phyloP scores from a whole-genome alignment of 768 basidiomycete species.

The Xanthoconium purpureum region DNA sequence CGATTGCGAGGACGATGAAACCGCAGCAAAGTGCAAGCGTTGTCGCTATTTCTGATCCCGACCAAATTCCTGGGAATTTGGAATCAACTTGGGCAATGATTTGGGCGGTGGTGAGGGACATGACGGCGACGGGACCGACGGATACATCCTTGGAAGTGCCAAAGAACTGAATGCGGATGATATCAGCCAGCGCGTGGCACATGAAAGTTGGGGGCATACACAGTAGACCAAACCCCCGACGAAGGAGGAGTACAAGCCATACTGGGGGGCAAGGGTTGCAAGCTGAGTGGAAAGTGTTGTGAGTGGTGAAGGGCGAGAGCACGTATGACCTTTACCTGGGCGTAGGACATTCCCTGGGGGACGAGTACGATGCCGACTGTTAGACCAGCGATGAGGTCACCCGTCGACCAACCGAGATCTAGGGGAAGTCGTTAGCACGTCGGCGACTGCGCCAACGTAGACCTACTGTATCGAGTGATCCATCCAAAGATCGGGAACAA shows the following conservation, averaged over 20 bases:
- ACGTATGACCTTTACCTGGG: conserved; percentile 44
- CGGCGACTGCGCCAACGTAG: too few relatives aligned
- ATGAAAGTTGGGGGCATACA: conserved; percentile 40
- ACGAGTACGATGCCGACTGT: conserved; percentile 96
- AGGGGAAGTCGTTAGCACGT: neutral
- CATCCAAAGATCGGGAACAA: conserved; percentile 86
- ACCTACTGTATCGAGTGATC: conserved; percentile 80
- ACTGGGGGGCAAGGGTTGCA: conserved; percentile 81
- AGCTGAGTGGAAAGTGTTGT: conserved; percentile 43
- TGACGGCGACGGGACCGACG: conserved; percentile 99
- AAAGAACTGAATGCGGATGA: conserved; percentile 60
- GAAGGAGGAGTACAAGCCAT: conserved; percentile 93
- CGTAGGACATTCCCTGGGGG: conserved; percentile 92
- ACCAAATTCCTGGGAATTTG: conserved; percentile 55
- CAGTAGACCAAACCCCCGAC: conserved; percentile 84
- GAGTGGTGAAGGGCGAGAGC: neutral
- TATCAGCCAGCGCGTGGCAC: neutral
- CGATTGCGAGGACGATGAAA: conserved; percentile 87
- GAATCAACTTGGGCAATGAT: conserved; percentile 68
- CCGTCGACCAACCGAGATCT: conserved; percentile 79
- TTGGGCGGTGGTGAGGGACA: conserved; percentile 85
- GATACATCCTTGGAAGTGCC: conserved; percentile 98
- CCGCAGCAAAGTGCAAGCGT: conserved; percentile 83
- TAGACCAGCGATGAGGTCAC: conserved; percentile 86
- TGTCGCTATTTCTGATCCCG: conserved; percentile 74